A percentile compares a stretch with the other conserved stretches of the same genome.
phyloP scores from a whole-genome alignment of 495 filamentous ascomycete species.

The Hyaloscypha bicolor region DNA sequence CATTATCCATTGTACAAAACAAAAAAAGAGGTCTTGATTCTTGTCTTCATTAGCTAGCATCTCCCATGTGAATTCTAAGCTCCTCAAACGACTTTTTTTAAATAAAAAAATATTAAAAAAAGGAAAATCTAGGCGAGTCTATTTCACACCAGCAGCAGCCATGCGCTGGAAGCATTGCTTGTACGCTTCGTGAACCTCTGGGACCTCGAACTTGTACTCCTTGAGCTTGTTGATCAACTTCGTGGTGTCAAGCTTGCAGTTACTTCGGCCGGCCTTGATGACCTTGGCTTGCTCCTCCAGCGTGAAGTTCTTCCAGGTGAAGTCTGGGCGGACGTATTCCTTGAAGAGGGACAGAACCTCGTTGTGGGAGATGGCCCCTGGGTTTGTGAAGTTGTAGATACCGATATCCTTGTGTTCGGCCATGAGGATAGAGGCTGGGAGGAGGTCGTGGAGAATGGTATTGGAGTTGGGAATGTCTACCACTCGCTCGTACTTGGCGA shows the following conservation, averaged over 20 bases:
- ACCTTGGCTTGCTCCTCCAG: constrained; percentile 68
- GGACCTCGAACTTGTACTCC: constrained; percentile 60
- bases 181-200: constrained; percentile 65
- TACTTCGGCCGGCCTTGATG: constrained; percentile 65
- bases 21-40: neutral
- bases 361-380: constrained; percentile 68
- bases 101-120: neutral
- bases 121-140: constrained; percentile 20
- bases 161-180: constrained; percentile 63
- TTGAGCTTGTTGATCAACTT: constrained; percentile 61
- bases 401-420: constrained; percentile 62
- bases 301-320: constrained; percentile 68
- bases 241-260: constrained; percentile 63
- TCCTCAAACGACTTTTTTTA: constrained; percentile 15
- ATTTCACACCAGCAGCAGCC: constrained; percentile 57
- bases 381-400: constrained; percentile 72
- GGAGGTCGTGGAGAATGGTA: constrained; percentile 63
- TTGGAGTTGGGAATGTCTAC: constrained; percentile 70
- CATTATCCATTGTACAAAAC: neutral
- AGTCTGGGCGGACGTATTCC: constrained; percentile 59
- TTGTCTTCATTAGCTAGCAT: neutral
- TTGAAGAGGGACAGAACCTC: constrained; percentile 64
- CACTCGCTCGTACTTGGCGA: constrained; percentile 62
- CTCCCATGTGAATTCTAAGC: constrained; percentile 1
- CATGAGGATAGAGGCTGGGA: constrained; percentile 60